Evolutionary conservation across 2,329 filamentous ascomycete species (phyloP), one percentile per base, ranked within the genome.

Genomic region (Waltergamsia citrina): DNA sequence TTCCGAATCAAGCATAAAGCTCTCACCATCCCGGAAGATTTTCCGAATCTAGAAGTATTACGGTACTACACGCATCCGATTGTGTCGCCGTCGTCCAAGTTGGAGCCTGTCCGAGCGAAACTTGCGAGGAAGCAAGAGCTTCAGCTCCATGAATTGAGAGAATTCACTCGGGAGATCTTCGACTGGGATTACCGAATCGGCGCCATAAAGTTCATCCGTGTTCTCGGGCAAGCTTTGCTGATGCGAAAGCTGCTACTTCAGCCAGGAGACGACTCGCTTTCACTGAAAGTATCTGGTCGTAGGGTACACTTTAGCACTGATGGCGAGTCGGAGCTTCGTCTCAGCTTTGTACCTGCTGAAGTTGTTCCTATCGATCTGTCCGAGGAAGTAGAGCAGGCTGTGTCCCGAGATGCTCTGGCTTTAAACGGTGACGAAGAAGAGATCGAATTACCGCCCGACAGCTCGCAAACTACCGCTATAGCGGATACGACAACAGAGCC

Each of bases 61-160:
- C 71, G 82, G 9, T 94, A 85, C 50, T 98, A 98, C 46, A 90
- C 84, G 0, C 79, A 88, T 48, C 92, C 92, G 0, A 78, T 82
- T 2, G 81, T 95, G 4, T 95, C 88, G 55, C 71, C 7, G 65
- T 71, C 18, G 48, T 90, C 33, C 57, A 46, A 19, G 7, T 33
- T 60, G 2, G 45, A 45, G 3, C 25, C 38, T 3, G 41, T 60
- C 9, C 44, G 44, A 7, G 37, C 47, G 12, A 52, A 43, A 30
- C 34, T 56, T 20, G 29, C n/a, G 33, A 43, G 3, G 27, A 40
- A 17, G 16, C 12, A 17, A 4, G 17, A 29, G 9, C 25, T 16
- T 17, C n/a, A 28, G 16, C 21, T 35, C 7, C 45, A 53, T 7
- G 76, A 73, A 1, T 57, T 98, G 23, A 73, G 90, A 23, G 67